Base-by-base conservation (phyloP, 2,329 filamentous ascomycete species). In the Alternaria gaisen region DNA sequence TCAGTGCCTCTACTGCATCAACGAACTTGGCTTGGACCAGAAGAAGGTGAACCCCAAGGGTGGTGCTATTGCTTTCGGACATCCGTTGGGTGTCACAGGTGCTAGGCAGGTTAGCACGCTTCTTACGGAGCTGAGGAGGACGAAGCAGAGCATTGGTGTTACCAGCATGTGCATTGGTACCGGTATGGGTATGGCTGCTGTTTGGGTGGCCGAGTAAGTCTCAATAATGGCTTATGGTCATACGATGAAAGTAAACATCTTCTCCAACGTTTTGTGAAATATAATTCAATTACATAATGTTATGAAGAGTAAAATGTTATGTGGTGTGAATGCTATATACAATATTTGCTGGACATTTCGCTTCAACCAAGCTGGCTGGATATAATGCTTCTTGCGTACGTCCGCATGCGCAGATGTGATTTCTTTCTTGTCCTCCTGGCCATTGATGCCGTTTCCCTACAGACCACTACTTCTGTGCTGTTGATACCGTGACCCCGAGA, bases 41-140 rank as follows among this genome's bases (percentile, higher is more conserved):
- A 90, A 92, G 68, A 98, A 97, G 87, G 89, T 99, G 77, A 98
- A 98, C 84, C 94, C 94, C 72, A 97, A 97, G 86, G 95, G 94
- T 68, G 94, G 94, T 65, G 94, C 94, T 34, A 97, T 97, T 79
- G 94, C 94, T 11, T 97, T 97, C 77, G 93, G 95, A 11, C 95
- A 98, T 82, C 95, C 95, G 0, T 85, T 98, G 18, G 95, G 95
- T 58, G 97, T 93, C 82, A 98, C 95, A 0, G 95, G 95, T 53
- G 93, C 94, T 10, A 87, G 95, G 76, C 95, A 98, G 83, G 92
- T 99, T 48, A 93, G 91, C 75, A 98, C 95, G 11, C 82, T 98
- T 73, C 83, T 98, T 66, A 96, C 93, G 69, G 94, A 98, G 86
- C 83, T 98, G 71, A 91, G 88, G 85, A 85, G 94, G 77, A 95